Evolutionary conservation across 2,329 filamentous ascomycete genomes (phyloP), one percentile per base, ranked within the genome.

Genomic region (Didymella arachidicola): DNA sequence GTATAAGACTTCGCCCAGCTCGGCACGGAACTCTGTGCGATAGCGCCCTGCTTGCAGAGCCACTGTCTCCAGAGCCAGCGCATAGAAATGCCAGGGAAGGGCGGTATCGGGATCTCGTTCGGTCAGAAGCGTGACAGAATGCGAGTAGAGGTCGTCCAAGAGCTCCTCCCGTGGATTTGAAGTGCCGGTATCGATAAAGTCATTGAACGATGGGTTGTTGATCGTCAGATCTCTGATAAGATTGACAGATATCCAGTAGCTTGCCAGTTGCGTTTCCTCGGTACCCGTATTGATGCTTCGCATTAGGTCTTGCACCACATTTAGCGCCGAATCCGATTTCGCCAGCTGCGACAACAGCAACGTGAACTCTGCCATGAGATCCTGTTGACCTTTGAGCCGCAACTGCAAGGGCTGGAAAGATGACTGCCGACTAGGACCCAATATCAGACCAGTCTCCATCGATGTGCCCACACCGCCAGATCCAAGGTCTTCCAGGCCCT

Each of bases 1-100:
- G 74, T 97, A 99, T 12, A 99, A 80, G 0, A 93, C 87, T 67
- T 99, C 95, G 49, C 97, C 92, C 10, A 99, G 83, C 72, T 98
- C 94, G 2, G 88, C 85, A 3, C 90, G 87, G 74, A 97, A 99
- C 0, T 86, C 84, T 50, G 83, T 73, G 19, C 86, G 84, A 36
- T 90, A 81, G 18, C 86, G 86, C 26, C 84, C 82, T 2, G 94
- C 91, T 61, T 92, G 89, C 54, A 94, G 85, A 0, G 93, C 89
- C 7, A 93, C 82, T 2, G 89, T 85, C 74, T 98, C 94, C 2
- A 99, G 79, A 0, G 93, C 90, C 32, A 97, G 83, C 1, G 92
- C 90, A 72, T 90, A 86, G 19, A 92, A 76, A 30, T 89, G 86
- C 90, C 90, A 93, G 69, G 95, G 89, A 16, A 74, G 65, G 3